Base-by-base conservation (phyloP, 2,329 filamentous ascomycete genomes). In the Diplodia mutila region DNA sequence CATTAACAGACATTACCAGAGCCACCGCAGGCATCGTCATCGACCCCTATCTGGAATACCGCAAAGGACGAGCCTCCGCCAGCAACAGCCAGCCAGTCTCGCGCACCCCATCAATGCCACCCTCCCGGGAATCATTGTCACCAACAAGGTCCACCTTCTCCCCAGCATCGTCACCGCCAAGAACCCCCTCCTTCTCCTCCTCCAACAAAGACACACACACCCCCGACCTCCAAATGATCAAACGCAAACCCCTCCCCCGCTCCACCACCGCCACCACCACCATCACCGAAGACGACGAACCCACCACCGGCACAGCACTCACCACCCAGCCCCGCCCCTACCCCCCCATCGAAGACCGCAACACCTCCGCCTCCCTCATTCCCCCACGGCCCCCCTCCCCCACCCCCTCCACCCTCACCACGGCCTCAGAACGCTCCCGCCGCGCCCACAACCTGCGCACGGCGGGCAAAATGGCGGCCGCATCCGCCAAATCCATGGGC, bases 1-100 rank as follows among this genome's bases (percentile, higher is more conserved):
- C 85, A 0, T 74, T 88, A 1, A 82, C 83, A 1, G 83, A 85
- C 21, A 80, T 89, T 3, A 84, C 87, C 27, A 80, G 81, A 34
- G 88, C 89, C 0, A 77, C 90, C 11, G 86, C 84, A 1, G 84
- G 85, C 67, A 85, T 90, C 8, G 87, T 75, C 6, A 11, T 66
- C 1, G 52, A 66, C 25, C 64, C 52, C 1, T 54, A 48, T 9
- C 34, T 51, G 23, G 64, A 66, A 23, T 66, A 66, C 39, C 34
- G 37, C 55, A 59, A 59, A 46, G 23, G 55, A 37, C 34, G 11
- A 6, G 21, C 37, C 21, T 12, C 7, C 8, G 37, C 37, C 7
- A 23, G 5, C 37, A 12, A 29, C 55, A 59, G 55, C 14, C 34
- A 27, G 4, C 5, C 55, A 1, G 14, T 9, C 37, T 59, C 55